These are phyloP conservation scores for Kokia cookei DNA, from an alignment of 441 rosid genomes.

Conservation along the genomic window DNA sequence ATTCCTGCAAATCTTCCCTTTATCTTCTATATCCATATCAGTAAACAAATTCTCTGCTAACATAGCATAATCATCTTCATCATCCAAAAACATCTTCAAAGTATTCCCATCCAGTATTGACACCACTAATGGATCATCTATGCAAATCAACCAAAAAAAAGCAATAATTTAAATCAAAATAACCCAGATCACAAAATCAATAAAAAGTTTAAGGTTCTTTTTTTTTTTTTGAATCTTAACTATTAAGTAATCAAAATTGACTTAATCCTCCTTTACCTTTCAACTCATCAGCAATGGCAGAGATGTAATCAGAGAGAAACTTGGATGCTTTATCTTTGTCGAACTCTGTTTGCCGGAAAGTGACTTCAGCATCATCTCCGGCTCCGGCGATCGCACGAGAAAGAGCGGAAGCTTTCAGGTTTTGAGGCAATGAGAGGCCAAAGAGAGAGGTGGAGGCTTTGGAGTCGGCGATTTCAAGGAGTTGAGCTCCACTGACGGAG, in stretches of 20 bases:
- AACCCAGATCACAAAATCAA: slow-evolving; percentile 1
- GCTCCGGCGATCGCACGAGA: slow-evolving; percentile 21
- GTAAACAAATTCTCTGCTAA: slow-evolving; percentile 79
- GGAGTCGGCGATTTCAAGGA: slow-evolving; percentile 56
- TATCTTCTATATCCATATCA: slow-evolving; percentile 73
- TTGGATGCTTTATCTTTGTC: slow-evolving; percentile 27
- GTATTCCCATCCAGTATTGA: slow-evolving; percentile 64
- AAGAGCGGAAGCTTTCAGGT: slow-evolving; percentile 32
- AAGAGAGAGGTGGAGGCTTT: slow-evolving; percentile 42
- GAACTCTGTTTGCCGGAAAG: slow-evolving; percentile 33
- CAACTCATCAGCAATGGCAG: slow-evolving; percentile 56
- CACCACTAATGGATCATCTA: slow-evolving; percentile 61
- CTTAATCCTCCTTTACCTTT: slow-evolving; percentile 31
- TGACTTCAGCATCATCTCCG: slow-evolving; percentile 14
- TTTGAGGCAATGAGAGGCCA: slow-evolving; percentile 56
- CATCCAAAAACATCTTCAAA: slow-evolving; percentile 53
- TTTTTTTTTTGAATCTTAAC: neutral
- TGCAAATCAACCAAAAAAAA: neutral
- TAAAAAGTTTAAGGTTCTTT: neutral
- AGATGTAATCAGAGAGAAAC: slow-evolving; percentile 35
- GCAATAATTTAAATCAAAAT: slow-evolving; percentile 1
- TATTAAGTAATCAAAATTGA: neutral
- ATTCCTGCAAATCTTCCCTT: slow-evolving; percentile 64
- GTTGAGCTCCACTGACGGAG: slow-evolving; percentile 46
- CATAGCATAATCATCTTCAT: slow-evolving; percentile 93